A percentile compares a stretch with the other conserved stretches of the same genome.
These are phyloP conservation scores for Gossypium trilobum DNA, from an alignment of 441 rosid genomes.

Conservation along the genomic window DNA sequence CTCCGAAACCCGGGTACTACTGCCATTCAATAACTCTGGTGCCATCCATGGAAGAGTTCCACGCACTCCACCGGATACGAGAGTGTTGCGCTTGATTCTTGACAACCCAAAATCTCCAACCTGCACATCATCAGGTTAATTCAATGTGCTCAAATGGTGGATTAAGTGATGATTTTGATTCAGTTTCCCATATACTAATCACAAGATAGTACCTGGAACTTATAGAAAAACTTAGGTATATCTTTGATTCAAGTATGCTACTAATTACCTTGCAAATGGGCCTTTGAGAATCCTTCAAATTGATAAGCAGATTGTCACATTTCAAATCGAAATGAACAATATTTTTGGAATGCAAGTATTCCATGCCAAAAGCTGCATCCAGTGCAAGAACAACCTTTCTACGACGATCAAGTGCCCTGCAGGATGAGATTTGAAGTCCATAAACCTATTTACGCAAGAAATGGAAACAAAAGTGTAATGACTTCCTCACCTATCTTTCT, in stretches of 20 bases:
- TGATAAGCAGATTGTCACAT: conserved; percentile 82
- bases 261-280: conserved; percentile 76
- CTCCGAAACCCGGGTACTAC: conserved; percentile 72
- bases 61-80: conserved; percentile 81
- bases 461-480: neutral
- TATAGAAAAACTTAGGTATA: neutral
- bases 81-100: conserved; percentile 72
- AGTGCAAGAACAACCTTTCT: conserved; percentile 63
- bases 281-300: conserved; percentile 73
- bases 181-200: neutral
- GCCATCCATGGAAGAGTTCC: conserved; percentile 99
- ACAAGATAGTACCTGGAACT: neutral
- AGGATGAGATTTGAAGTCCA: conserved; percentile 9
- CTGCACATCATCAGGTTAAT: conserved; percentile 26
- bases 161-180: neutral
- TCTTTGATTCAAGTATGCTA: neutral
- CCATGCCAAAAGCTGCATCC: conserved; percentile 97
- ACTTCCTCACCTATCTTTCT: conserved; percentile 38
- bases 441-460: conserved; percentile 8
- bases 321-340: conserved; percentile 92
- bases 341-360: conserved; percentile 70
- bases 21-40: conserved; percentile 74
- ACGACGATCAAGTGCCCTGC: conserved; percentile 70
- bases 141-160: neutral
- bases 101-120: conserved; percentile 92